phyloP scores from a whole-genome alignment of 805 yeast genomes.

The Kodamaea lidongshanica region DNA sequence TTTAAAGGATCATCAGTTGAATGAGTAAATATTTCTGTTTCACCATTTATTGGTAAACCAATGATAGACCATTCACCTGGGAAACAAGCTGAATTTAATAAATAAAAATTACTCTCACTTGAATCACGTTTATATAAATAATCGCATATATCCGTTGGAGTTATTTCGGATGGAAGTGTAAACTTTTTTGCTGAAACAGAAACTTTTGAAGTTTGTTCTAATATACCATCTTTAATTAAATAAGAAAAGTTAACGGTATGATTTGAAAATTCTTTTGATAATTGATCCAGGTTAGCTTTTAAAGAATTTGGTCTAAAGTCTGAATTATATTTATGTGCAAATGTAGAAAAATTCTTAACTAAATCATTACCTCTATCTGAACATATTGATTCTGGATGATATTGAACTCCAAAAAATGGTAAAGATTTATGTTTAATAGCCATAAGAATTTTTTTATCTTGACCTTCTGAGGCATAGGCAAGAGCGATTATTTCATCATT shows the following conservation, averaged over 20 bases:
- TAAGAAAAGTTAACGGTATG: slow-evolving; percentile 20
- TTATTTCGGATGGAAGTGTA: slow-evolving; percentile 10
- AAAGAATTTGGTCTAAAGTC: slow-evolving; percentile 12
- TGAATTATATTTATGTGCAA: slow-evolving; percentile 36
- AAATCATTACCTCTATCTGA: slow-evolving; percentile 60
- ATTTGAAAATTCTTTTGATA: slow-evolving; percentile 7
- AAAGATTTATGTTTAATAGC: slow-evolving; percentile 55
- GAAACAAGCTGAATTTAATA: slow-evolving; percentile 69
- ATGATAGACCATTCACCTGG: slow-evolving; percentile 90
- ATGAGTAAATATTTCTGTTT: slow-evolving; percentile 51
- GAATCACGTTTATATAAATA: slow-evolving; percentile 16
- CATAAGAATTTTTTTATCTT: slow-evolving; percentile 52
- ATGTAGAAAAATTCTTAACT: slow-evolving; percentile 54
- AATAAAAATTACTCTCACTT: slow-evolving; percentile 42
- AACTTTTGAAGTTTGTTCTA: slow-evolving; percentile 1
- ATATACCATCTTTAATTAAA: slow-evolving; percentile 13
- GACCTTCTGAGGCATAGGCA: slow-evolving; percentile 49
- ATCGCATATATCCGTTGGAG: slow-evolving; percentile 51
- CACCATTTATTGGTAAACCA: slow-evolving; percentile 52
- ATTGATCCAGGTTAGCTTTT: slow-evolving; percentile 1
- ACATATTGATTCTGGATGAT: slow-evolving; percentile 94
- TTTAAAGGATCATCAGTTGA: slow-evolving; percentile 41
- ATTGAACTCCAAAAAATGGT: slow-evolving; percentile 92
- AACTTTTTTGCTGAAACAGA: slow-evolving; percentile 7
- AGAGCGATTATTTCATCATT: slow-evolving; percentile 44